Evolutionary conservation across 129 eudicot genomes (phyloP), one percentile per base, ranked within the genome.

Genomic region (Flaveria linearis): DNA sequence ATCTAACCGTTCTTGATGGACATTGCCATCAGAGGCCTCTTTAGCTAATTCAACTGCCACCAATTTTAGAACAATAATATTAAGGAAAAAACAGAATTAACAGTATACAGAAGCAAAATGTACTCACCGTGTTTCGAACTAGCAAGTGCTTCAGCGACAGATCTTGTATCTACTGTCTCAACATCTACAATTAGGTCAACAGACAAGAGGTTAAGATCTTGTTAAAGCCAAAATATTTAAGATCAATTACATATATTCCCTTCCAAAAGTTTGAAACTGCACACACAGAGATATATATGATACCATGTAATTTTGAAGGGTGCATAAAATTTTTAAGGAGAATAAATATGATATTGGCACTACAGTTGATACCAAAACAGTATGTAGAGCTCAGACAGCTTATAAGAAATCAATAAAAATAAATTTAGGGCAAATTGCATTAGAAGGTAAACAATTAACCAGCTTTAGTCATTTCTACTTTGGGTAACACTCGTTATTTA

Each of bases 91-190:
- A 10, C 46, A 9, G 13, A 53, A 69, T 39, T 39, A 9, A 9
- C 16, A 33, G 61, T 55, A 17, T 61, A 33, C 49, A 80, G 49
- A 56, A 13, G 52, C 3, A n/a, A 78, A 58, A 22, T 16, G 46
- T 17, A 68, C 85, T 76, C 36, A 91, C 97, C 92, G 67, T 87
- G 89, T 81, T 89, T 89, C 65, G 81, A 85, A 88, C 84, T 86
- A 81, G 92, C 80, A 79, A 95, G 91, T 33, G 99, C 99, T 82
- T 91, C 95, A 47, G 99, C 99, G 28, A 95, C 92, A 74, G 90
- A 75, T 80, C 92, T 87, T 69, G 99, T 80, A 74, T 95, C 99
- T 42, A 85, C 86, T 61, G 85, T 62, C 85, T 88, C 96, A 73
- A 82, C 89, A 78, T 89, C 99, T 95, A 69, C 72, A 68, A 83